Conservation (phyloP, 75 land plant genomes). For the Gnetum montanum region DNA sequence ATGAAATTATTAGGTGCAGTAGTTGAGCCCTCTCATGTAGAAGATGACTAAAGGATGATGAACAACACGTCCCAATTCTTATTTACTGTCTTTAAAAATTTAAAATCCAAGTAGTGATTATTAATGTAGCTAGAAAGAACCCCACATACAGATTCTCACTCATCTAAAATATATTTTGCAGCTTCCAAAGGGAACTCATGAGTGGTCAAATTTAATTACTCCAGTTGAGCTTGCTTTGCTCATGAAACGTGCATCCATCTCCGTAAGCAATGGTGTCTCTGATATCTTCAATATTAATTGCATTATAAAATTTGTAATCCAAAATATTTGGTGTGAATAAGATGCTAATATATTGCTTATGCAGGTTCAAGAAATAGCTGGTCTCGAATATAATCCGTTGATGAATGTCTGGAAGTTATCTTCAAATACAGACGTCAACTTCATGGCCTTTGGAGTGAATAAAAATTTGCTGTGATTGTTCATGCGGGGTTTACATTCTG, state of each 20-base stretch:
- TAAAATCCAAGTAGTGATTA: too few species aligned
- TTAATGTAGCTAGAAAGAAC: too few species aligned
- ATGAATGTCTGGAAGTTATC: slow-evolving; percentile 24
- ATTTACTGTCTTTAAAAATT: too few species aligned
- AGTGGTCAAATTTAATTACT: slow-evolving; percentile 75
- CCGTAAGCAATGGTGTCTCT: slow-evolving; percentile 17
- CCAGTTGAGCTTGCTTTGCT: slow-evolving; percentile 71
- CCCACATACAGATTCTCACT: too few species aligned
- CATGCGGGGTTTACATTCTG: too few species aligned
- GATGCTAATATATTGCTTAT: background rate
- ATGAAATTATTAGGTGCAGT: too few species aligned
- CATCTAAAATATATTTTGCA: slow-evolving; percentile 26
- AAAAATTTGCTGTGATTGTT: too few species aligned
- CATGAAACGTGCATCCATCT: slow-evolving; percentile 52
- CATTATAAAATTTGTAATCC: background rate
- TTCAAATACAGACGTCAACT: slow-evolving; percentile 20
- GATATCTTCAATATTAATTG: background rate
- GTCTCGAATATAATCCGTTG: slow-evolving; percentile 24
- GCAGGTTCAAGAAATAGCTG: slow-evolving; percentile 26
- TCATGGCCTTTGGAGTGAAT: slow-evolving; percentile 20
- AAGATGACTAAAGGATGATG: too few species aligned
- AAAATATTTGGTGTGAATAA: background rate
- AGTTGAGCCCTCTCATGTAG: too few species aligned
- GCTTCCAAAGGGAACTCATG: slow-evolving; percentile 84
- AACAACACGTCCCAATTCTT: too few species aligned